phyloP scores from a whole-genome alignment of 1,139 yeast species.

The Geotrichum europaeum region DNA sequence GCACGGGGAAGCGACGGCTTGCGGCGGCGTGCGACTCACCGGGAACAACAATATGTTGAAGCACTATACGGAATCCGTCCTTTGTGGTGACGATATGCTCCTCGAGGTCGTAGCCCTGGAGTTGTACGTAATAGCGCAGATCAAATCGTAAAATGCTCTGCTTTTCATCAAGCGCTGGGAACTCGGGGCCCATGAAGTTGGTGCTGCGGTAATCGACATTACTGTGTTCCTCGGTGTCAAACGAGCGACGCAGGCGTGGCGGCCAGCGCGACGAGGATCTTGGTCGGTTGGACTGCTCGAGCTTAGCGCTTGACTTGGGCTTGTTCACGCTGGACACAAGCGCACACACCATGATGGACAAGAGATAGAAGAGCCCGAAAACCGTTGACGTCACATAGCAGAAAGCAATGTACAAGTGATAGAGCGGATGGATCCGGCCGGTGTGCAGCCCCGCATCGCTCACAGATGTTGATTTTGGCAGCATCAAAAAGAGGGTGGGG shows the following conservation, averaged over 20 bases:
- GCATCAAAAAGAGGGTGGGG: not conserved
- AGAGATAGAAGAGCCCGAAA: conserved; percentile 31
- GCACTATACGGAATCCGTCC: conserved; percentile 69
- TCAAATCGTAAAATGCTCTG: conserved; percentile 42
- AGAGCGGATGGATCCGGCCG: not conserved
- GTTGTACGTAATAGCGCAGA: conserved; percentile 58
- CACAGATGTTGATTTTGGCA: not conserved
- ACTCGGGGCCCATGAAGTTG: conserved; percentile 7
- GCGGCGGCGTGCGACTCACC: conserved; percentile 36
- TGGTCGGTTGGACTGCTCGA: not conserved
- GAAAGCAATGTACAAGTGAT: conserved; percentile 1
- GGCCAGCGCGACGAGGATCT: not conserved
- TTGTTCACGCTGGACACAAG: conserved; percentile 14
- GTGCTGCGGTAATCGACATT: not conserved
- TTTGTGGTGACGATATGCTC: conserved; percentile 58
- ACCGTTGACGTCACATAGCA: conserved; percentile 28
- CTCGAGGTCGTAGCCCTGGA: conserved; percentile 54
- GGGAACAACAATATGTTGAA: conserved; percentile 59
- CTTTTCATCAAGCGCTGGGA: conserved; percentile 22
- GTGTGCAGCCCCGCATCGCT: not conserved
- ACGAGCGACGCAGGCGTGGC: not conserved
- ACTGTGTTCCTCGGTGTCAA: conserved; percentile 1
- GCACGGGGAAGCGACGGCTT: conserved; percentile 46
- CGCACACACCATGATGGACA: conserved; percentile 32
- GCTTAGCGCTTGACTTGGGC: not conserved